Conservation (phyloP, 176 grass and related monocot genomes). For the Raddia distichophylla region DNA sequence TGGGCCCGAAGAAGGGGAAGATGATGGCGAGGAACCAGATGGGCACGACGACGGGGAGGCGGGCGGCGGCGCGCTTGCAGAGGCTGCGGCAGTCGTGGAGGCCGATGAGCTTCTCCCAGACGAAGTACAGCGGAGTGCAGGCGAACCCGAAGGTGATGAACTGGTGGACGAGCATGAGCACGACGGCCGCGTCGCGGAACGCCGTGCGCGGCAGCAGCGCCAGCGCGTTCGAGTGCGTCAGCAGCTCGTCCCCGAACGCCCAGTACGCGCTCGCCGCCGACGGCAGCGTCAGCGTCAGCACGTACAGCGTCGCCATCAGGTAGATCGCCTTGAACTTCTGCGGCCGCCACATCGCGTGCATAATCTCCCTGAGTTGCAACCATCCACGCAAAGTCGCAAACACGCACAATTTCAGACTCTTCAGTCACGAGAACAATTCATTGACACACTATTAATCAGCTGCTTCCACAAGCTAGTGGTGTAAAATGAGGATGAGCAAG, state of each 20-base stretch:
- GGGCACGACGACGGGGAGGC: conserved; percentile 91
- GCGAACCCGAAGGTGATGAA: conserved; percentile 99
- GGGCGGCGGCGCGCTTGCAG: conserved; percentile 84
- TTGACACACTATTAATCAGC: neutral
- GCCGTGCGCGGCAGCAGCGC: conserved; percentile 71
- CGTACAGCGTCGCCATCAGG: conserved; percentile 87
- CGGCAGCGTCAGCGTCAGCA: conserved; percentile 88
- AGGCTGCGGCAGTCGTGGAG: conserved; percentile 96
- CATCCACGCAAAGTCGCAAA: neutral
- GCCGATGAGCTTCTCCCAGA: conserved; percentile 98
- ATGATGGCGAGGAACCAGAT: conserved; percentile 99
- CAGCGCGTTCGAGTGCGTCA: conserved; percentile 91
- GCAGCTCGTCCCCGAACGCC: conserved; percentile 91
- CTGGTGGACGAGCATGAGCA: conserved; percentile 96
- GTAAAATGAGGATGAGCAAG: too few species aligned
- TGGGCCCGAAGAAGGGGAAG: conserved; percentile 98
- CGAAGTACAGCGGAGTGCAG: conserved; percentile 96
- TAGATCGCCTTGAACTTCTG: conserved; percentile 99
- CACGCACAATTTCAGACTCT: neutral
- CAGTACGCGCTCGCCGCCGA: conserved; percentile 96
- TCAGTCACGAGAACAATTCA: neutral
- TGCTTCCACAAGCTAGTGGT: neutral
- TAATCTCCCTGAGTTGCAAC: conserved; percentile 82
- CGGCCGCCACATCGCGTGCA: conserved; percentile 99
- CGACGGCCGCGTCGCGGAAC: conserved; percentile 80